Base-by-base conservation (phyloP, 2,329 filamentous ascomycete genomes). In the Xylariaceae sp. region DNA sequence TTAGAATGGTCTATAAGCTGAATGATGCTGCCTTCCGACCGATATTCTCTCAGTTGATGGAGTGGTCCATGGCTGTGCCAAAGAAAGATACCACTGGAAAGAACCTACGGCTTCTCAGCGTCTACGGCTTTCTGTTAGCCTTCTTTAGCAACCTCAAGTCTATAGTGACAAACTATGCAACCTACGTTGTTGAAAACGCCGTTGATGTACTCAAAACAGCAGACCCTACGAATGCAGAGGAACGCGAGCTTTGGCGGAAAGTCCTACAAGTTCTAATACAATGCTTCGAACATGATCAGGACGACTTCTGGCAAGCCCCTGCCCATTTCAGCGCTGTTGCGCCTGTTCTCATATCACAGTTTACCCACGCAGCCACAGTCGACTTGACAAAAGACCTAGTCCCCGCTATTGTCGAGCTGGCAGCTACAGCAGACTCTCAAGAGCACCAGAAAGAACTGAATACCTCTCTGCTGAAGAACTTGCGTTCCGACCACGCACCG, bases 1-100 rank as follows among this genome's bases (percentile, higher is more conserved):
- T 99, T 57, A 90, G 92, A 74, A 95, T 97, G 87, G 90, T 96
- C 51, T 92, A 96, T 79, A 98, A 98, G 79, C 84, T 99, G 60
- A 98, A 97, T 75, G 95, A 99, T 71, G 88, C 90, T 1, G 87
- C 90, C 0, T 99, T 99, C 85, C 84, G 93, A 11, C 96, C 95
- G 1, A 87, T 99, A 61, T 99, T 98, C 78, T 83, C 87, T 14
- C 86, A 89, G 63, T 78, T 97, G n/a, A 81, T 96, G 41, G 91
- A 96, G 55, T 97, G 93, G 90, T 84, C 89, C 16, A 77, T 79
- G 2, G 82, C 80, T 0, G 74, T 90, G 40, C 76, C 87, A 16
- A 87, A 87, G 76, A 83, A 82, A 58, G 87, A 92, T 66, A 71
- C 71, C 12, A 65, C 76, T 21, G 87, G 86, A 49, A 82, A 79